Percentiles rank a stretch among this genome's conserved stretches.
Conservation (phyloP, 441 rosid species). For the Gossypium laxum region DNA sequence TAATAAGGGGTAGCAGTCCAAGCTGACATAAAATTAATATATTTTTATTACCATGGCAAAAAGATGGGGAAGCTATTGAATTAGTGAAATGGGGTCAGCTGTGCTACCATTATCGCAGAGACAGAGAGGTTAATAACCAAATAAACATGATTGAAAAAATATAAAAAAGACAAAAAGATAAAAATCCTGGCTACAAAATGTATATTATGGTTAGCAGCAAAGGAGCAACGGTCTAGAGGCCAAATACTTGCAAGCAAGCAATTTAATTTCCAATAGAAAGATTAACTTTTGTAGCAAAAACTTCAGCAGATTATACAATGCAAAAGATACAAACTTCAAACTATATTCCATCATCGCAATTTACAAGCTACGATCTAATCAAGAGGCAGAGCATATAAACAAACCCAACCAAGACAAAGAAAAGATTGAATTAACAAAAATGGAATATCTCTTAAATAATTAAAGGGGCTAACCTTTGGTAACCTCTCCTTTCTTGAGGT, state of each 20-base stretch:
- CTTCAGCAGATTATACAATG: not conserved
- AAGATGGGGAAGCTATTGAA: not conserved
- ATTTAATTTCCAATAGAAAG: not conserved
- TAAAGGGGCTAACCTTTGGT: slow-evolving; percentile 46
- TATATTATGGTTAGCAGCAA: not conserved
- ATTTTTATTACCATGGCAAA: not conserved
- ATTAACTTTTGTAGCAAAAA: not conserved
- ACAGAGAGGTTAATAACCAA: not conserved
- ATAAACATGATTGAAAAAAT: not conserved
- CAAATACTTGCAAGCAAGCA: not conserved
- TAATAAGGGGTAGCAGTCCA: not conserved
- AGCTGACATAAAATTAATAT: not conserved
- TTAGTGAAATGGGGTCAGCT: not conserved
- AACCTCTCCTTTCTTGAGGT: slow-evolving; percentile 88
- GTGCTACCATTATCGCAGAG: not conserved
- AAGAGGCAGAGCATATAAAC: not conserved
- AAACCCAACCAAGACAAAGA: not conserved
- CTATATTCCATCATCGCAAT: not conserved
- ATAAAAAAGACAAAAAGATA: not conserved
- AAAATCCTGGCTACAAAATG: not conserved
- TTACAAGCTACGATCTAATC: not conserved
- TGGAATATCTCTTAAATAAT: not conserved
- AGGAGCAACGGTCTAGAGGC: not conserved
- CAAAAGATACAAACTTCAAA: not conserved
- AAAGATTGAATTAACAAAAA: not conserved